Conservation (phyloP, 345 rosid species). For the Aegle marmelos region DNA sequence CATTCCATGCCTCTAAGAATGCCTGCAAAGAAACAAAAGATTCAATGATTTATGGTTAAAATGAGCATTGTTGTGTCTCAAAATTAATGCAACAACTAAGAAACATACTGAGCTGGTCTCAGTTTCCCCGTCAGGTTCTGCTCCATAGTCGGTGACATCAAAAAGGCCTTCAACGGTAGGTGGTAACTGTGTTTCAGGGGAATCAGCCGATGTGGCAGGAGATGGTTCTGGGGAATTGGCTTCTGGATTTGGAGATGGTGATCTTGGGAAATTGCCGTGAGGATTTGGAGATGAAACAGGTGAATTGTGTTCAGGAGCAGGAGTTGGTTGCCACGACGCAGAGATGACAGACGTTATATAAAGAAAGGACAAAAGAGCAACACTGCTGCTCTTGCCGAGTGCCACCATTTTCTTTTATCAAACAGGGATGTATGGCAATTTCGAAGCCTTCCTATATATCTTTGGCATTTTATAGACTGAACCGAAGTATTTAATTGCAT, state of each 20-base stretch:
- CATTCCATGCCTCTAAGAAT: slow-evolving; percentile 35
- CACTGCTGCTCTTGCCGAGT: neutral
- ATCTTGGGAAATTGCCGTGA: neutral
- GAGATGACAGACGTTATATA: neutral
- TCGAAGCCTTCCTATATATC: neutral
- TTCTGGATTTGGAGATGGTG: neutral
- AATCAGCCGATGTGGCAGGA: neutral
- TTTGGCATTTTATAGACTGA: neutral
- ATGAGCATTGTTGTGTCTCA: neutral
- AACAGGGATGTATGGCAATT: neutral
- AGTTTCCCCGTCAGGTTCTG: slow-evolving; percentile 29
- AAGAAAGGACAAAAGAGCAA: neutral
- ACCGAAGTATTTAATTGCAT: neutral
- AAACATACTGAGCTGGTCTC: slow-evolving; percentile 35
- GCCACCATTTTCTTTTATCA: neutral
- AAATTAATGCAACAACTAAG: neutral
- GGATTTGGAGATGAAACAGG: neutral
- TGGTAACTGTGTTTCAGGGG: slow-evolving; percentile 4
- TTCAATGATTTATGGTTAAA: neutral
- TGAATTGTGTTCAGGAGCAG: neutral
- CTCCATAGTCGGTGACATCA: slow-evolving; percentile 40
- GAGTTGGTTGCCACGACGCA: neutral
- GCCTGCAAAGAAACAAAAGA: slow-evolving; percentile 20
- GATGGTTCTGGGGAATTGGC: neutral
- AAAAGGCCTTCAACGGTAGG: slow-evolving; percentile 16